Evolutionary conservation across 2,329 filamentous ascomycete genomes (phyloP), one percentile per base, ranked within the genome.

Genomic region (Colletotrichum aenigma): DNA sequence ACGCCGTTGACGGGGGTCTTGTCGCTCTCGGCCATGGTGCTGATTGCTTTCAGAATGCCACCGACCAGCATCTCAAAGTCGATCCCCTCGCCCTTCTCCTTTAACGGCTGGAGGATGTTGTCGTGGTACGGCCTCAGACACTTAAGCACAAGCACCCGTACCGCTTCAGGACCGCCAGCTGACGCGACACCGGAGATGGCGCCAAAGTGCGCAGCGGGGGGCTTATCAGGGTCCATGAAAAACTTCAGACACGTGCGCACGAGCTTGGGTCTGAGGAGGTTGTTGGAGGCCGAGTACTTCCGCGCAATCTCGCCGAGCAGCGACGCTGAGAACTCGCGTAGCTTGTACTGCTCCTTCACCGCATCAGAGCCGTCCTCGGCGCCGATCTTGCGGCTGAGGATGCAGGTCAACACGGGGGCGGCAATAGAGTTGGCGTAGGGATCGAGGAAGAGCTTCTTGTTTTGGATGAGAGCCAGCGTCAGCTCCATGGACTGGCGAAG

Each of bases 401-500:
- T 90, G 83, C 97, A 98, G 10, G 97, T 99, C 71, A 99, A 90
- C 38, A 98, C 94, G 0, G 96, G 94, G 0, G 96, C 95, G 7
- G 96, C 93, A 70, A 98, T 91, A 9, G 91, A 85, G 69, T 88
- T 90, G 69, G 90, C 89, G 77, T 92, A 92, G 0, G 91, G 90
- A 56, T 91, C 89, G 38, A 92, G 84, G 84, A 95, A 97, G 43
- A 98, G 91, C 78, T 92, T 93, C 74, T 92, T 91, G 82, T 98
- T 98, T 79, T 93, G 91, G 66, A 98, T 94, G 66, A 99, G 88
- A 3, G 96, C 95, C 66, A 94, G 91, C 1, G 95, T 93, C 76
- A 98, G 91, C 81, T 96, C 93, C 94, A 99, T 96, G 92, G 98
- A 97, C 83, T 97, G 95, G 24, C 93, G 93, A 26, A 99, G 89